phyloP scores from a whole-genome alignment of 768 basidiomycete species.

The Paxillus ammoniavirescens region DNA sequence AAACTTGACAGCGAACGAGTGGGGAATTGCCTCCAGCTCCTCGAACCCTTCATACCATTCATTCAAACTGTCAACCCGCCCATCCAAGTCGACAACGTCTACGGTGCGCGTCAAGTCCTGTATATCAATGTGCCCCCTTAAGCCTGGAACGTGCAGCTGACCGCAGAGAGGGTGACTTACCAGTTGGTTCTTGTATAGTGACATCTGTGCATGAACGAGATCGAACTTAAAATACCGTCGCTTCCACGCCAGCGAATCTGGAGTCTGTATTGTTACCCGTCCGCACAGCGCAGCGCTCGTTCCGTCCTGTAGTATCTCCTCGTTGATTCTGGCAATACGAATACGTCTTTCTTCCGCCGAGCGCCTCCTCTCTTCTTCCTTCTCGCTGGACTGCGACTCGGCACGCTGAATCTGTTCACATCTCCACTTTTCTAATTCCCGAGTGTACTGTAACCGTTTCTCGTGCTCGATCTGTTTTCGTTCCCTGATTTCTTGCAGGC shows the following conservation, averaged over 20 bases:
- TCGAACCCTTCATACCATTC: slow-evolving; percentile 72
- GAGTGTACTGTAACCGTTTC: slow-evolving; percentile 49
- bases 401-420: slow-evolving; percentile 43
- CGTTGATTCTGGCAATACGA: slow-evolving; percentile 46
- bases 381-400: slow-evolving; percentile 44
- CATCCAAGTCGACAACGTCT: slow-evolving; percentile 44
- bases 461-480: slow-evolving; percentile 46
- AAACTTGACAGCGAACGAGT: slow-evolving; percentile 68
- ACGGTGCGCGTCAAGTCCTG: slow-evolving; percentile 31
- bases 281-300: slow-evolving; percentile 43
- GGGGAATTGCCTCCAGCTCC: slow-evolving; percentile 60
- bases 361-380: slow-evolving; percentile 40
- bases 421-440: slow-evolving; percentile 52
- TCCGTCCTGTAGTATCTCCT: slow-evolving; percentile 43
- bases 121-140: not conserved
- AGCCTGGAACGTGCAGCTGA: too few relatives aligned
- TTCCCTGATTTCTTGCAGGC: slow-evolving; percentile 43
- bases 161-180: slow-evolving; percentile 31
- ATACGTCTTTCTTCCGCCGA: slow-evolving; percentile 38
- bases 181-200: slow-evolving; percentile 52
- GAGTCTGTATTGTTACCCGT: slow-evolving; percentile 62
- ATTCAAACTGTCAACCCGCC: slow-evolving; percentile 43
- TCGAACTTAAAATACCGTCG: slow-evolving; percentile 61
- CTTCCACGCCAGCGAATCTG: slow-evolving; percentile 56
- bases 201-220: slow-evolving; percentile 38